Conservation (phyloP, 1,284 basidiomycete genomes). For the Mycena sp. region DNA sequence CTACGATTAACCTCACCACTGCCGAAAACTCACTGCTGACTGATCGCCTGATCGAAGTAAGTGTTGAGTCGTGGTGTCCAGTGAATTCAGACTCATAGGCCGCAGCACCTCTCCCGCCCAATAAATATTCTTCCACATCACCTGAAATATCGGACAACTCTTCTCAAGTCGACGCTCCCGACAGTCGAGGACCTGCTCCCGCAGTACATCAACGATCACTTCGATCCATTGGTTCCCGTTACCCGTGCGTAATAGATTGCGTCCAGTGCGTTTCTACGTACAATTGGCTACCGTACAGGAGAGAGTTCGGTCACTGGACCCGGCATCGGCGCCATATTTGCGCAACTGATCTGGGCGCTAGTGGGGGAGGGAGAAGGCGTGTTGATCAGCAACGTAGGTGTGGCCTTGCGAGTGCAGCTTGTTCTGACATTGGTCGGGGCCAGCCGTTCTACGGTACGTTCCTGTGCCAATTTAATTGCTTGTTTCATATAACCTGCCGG, state of each 20-base stretch:
- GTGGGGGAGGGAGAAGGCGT: constrained; percentile 23
- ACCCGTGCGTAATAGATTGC: constrained; percentile 22
- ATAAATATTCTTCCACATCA: constrained; percentile 15
- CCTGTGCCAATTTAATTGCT: background rate
- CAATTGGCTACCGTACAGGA: no score
- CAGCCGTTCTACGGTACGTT: constrained; percentile 23
- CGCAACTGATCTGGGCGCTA: constrained; percentile 25
- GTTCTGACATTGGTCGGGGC: background rate
- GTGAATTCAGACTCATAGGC: background rate
- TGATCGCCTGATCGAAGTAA: constrained; percentile 23
- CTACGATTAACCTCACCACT: constrained; percentile 25
- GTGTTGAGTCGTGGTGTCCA: background rate
- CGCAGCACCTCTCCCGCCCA: constrained; percentile 23
- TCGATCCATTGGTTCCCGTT: constrained; percentile 29
- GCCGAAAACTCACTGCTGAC: constrained; percentile 27
- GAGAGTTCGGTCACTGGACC: constrained; percentile 34
- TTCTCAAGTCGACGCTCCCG: constrained; percentile 17
- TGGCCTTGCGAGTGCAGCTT: no score
- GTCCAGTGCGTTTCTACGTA: background rate
- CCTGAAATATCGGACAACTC: constrained; percentile 19
- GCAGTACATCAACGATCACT: constrained; percentile 33
- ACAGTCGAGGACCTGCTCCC: constrained; percentile 30
- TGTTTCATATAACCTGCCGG: background rate
- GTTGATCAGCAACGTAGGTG: constrained; percentile 23
- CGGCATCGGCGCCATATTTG: constrained; percentile 30